Base-by-base conservation (phyloP, 2,329 filamentous ascomycete genomes). In the Fusarium tupiense region DNA sequence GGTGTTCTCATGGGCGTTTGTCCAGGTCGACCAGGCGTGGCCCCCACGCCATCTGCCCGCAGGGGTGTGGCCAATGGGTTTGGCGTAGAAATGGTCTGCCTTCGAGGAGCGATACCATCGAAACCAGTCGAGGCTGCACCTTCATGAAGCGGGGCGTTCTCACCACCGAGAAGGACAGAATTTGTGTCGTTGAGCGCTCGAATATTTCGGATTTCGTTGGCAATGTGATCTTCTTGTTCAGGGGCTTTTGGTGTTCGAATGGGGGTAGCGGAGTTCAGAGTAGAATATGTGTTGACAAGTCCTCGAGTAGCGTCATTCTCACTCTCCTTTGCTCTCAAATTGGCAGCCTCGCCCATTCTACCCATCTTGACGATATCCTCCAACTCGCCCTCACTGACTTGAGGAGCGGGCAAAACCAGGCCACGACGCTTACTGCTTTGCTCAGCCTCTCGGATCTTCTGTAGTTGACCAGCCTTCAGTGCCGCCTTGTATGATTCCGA, bases 351-450 rank as follows among this genome's bases (percentile, higher is more conserved):
- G 43, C 96, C 96, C 69, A 95, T 90, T 89, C 97, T 93, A 50
- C 96, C 96, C 95, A 98, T 97, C 86, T 99, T 99, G 74, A 99
- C 94, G 79, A 99, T 98, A 76, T 98, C 95, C 80, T 99, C 96
- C 67, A 99, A 87, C 83, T 99, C 96, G 49, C 91, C 89, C 79
- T 99, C 96, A 82, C 94, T 92, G 77, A 99, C 94, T 84, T 99
- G 96, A 14, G 96, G 96, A 31, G 93, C 87, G 14, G 96, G 96
- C 33, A 99, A 86, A 52, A 92, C 91, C n/a, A 99, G 87, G 12
- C 92, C 86, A 66, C 94, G 90, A 66, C 96, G 91, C 84, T 98
- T 98, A 86, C 94, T 98, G 85, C 94, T 97, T 83, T 98, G 96
- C 83, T 99, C 96, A 5, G 96, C 96, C 84, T 99, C 96, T 35